Conservation (phyloP, 2,329 filamentous ascomycete species). For the Pseudopithomyces maydicus region DNA sequence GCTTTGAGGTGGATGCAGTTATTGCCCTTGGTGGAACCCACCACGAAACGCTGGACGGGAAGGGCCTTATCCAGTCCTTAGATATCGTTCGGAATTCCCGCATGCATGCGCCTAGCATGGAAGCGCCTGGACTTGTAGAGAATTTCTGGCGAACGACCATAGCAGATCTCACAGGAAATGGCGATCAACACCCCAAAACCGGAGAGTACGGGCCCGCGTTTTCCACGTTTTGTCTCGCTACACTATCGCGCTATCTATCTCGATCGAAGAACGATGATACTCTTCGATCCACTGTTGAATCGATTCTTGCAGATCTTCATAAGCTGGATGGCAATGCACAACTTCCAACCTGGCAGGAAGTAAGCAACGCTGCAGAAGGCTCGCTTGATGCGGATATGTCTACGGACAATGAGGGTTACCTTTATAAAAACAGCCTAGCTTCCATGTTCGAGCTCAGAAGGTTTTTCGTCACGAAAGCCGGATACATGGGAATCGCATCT, state of each 20-base stretch:
- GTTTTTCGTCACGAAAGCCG: not conserved
- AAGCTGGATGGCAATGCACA: not conserved
- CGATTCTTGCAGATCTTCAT: not conserved
- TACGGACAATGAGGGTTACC: not conserved
- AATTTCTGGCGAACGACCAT: slow-evolving; percentile 17
- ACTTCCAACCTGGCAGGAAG: not conserved
- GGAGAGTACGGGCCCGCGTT: not conserved
- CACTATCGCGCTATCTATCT: not conserved
- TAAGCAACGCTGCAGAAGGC: not conserved
- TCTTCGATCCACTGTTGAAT: not conserved
- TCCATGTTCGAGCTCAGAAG: not conserved
- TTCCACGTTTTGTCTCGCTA: not conserved
- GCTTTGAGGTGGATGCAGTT: not conserved
- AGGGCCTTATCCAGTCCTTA: slow-evolving; percentile 7
- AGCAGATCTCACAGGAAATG: slow-evolving; percentile 6
- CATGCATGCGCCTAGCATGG: not conserved
- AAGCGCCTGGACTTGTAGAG: slow-evolving; percentile 17
- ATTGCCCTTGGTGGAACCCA: not conserved
- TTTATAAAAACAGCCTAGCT: not conserved
- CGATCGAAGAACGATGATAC: too few relatives aligned
- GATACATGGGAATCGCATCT: not conserved
- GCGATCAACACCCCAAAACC: not conserved
- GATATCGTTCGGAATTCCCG: slow-evolving; percentile 8
- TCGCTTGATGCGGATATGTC: not conserved
- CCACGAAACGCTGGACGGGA: not conserved